Percentiles rank a stretch among this genome's conserved stretches.
These are phyloP conservation scores for Cercospora janseana DNA, from an alignment of 2,329 filamentous ascomycete species.

Conservation along the genomic window DNA sequence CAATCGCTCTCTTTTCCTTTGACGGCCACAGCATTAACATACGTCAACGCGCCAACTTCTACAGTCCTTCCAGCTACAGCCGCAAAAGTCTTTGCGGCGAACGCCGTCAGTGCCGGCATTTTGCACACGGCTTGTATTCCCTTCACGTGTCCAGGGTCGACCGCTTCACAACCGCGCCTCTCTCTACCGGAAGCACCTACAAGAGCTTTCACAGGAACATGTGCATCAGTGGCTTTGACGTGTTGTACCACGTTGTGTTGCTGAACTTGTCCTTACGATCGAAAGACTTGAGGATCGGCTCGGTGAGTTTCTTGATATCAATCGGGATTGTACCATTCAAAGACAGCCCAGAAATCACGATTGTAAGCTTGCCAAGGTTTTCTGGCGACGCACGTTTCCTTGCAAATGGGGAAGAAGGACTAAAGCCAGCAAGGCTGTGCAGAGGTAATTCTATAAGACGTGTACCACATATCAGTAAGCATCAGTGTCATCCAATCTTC, in stretches of 20 bases:
- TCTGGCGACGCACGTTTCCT: too few relatives aligned
- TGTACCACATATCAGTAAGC: too few relatives aligned
- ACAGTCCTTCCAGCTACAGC: slow-evolving; percentile 8
- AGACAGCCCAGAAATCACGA: too few relatives aligned
- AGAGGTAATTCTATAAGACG: too few relatives aligned
- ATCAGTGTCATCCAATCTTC: too few relatives aligned
- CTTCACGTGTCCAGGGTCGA: slow-evolving; percentile 18
- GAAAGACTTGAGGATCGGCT: slow-evolving; percentile 14
- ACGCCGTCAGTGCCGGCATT: slow-evolving; percentile 1
- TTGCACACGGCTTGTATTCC: slow-evolving; percentile 11
- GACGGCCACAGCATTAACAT: slow-evolving; percentile 17
- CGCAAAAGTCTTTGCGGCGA: slow-evolving; percentile 8
- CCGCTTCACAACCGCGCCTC: slow-evolving; percentile 16
- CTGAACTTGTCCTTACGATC: slow-evolving; percentile 5
- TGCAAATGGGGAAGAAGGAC: too few relatives aligned
- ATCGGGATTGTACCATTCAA: too few relatives aligned
- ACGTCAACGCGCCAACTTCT: slow-evolving; percentile 13
- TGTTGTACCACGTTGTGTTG: slow-evolving; percentile 13
- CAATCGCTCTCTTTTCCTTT: slow-evolving; percentile 18
- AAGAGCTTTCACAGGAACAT: slow-evolving; percentile 16
- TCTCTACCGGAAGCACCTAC: slow-evolving; percentile 8
- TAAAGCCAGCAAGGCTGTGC: too few relatives aligned
- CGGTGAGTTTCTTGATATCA: neutral
- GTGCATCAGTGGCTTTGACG: slow-evolving; percentile 15
- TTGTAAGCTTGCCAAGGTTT: too few relatives aligned